Evolutionary conservation across 2,329 filamentous ascomycete species (phyloP).

Genomic region (Pseudogymnoascus sp.): DNA sequence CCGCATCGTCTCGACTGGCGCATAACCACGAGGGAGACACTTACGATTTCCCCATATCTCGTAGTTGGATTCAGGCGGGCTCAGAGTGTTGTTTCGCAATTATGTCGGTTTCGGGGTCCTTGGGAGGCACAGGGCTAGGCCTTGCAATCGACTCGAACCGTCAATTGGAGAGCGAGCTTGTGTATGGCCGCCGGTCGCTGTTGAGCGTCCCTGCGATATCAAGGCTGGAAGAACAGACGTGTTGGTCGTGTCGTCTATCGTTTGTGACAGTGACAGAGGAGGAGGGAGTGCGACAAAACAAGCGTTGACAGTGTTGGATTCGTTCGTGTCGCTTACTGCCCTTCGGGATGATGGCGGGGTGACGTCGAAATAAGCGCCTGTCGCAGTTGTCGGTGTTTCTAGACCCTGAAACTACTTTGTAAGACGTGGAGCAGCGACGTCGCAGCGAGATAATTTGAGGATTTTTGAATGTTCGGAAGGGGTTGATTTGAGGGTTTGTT

Average conservation of each 20-base stretch:
- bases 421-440: background rate
- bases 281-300: background rate
- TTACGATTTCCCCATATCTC: conserved; percentile 5
- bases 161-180: background rate
- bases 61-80: background rate
- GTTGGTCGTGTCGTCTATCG: background rate
- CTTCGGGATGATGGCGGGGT: background rate
- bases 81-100: background rate
- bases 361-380: conserved; percentile 8
- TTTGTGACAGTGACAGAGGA: background rate
- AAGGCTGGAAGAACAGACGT: background rate
- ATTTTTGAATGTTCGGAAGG: background rate
- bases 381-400: background rate
- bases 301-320: background rate
- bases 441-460: background rate
- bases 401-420: conserved; percentile 4
- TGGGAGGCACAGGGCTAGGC: background rate
- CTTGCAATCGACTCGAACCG: background rate
- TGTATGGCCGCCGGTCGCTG: background rate
- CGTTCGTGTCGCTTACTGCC: conserved; percentile 5
- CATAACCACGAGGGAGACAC: background rate
- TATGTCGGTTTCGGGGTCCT: background rate
- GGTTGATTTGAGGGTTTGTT: background rate
- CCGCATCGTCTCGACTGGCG: background rate
- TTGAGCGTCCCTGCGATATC: background rate